These are phyloP conservation scores for Peronospora destructor DNA, from an alignment of 352 stramenopile genomes.

Conservation along the genomic window DNA sequence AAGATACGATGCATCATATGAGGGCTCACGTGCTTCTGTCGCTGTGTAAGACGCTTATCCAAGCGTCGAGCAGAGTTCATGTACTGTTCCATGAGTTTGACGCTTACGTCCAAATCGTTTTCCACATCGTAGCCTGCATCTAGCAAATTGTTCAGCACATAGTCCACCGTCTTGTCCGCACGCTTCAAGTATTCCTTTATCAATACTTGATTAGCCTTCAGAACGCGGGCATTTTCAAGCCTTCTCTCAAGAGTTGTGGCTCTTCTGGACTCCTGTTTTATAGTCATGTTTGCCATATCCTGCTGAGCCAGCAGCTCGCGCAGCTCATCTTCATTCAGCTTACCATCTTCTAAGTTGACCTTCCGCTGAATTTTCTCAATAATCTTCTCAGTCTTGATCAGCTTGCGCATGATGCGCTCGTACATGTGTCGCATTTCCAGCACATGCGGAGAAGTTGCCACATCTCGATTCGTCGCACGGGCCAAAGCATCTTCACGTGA, in stretches of 20 bases:
- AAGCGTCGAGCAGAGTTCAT: conserved; percentile 61
- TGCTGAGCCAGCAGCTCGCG: conserved; percentile 18
- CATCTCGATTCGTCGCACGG: conserved; percentile 32
- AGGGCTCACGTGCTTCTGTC: conserved; percentile 37
- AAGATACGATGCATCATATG: conserved; percentile 74
- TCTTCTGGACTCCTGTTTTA: conserved; percentile 26
- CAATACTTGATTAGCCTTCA: conserved; percentile 44
- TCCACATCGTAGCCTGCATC: conserved; percentile 27
- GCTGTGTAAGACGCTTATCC: conserved; percentile 43
- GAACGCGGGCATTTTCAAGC: conserved; percentile 32
- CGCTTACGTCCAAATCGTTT: conserved; percentile 42
- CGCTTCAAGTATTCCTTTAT: conserved; percentile 40
- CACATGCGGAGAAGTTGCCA: conserved; percentile 38
- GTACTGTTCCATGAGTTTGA: conserved; percentile 72
- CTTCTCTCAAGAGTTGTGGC: conserved; percentile 36
- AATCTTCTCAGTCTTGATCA: conserved; percentile 18
- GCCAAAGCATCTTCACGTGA: conserved; percentile 34
- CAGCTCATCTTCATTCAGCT: conserved; percentile 23
- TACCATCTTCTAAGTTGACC: conserved; percentile 7
- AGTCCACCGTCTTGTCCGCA: conserved; percentile 38
- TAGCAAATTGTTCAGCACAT: conserved; percentile 41
- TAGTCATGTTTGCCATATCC: conserved; percentile 14
- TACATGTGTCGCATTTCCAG: conserved; percentile 41
- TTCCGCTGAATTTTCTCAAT: conserved; percentile 15
- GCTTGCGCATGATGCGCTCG: conserved; percentile 28